Percentiles rank a stretch among this genome's conserved stretches.
phyloP scores from a whole-genome alignment of 2,329 filamentous ascomycete species.

The Fusarium redolens region DNA sequence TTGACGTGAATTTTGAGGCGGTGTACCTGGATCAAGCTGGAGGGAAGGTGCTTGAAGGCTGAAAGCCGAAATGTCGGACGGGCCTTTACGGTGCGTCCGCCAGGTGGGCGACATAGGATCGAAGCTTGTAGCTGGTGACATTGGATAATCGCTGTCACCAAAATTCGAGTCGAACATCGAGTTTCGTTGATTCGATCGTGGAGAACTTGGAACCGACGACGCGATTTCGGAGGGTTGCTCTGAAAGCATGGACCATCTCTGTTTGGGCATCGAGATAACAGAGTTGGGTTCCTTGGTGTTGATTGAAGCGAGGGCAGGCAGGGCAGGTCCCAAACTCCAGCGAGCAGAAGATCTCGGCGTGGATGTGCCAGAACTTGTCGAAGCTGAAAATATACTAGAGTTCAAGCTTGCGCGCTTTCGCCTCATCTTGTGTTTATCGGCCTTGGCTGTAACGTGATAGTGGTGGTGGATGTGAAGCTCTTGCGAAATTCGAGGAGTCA shows the following conservation, averaged over 20 bases:
- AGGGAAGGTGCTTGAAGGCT: constrained; percentile 57
- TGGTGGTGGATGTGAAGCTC: constrained; percentile 95
- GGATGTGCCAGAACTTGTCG: constrained; percentile 53
- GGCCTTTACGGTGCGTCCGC: constrained; percentile 65
- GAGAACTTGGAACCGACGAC: constrained; percentile 85
- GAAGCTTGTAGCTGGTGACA: constrained; percentile 83
- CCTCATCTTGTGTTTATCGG: constrained; percentile 71
- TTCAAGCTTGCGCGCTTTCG: constrained; percentile 77
- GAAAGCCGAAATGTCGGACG: constrained; percentile 66
- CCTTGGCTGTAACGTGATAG: constrained; percentile 78
- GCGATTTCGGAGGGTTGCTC: constrained; percentile 73
- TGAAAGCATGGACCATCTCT: constrained; percentile 69
- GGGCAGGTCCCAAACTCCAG: constrained; percentile 54
- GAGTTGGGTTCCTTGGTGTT: constrained; percentile 63
- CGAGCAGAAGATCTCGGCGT: constrained; percentile 55
- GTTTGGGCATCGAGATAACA: constrained; percentile 55
- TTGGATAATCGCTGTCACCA: constrained; percentile 72
- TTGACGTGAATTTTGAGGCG: constrained; percentile 36
- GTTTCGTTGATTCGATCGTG: constrained; percentile 76
- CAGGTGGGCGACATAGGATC: constrained; percentile 74
- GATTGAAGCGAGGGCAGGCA: constrained; percentile 56
- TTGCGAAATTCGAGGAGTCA: constrained; percentile 61
- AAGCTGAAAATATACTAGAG: constrained; percentile 70
- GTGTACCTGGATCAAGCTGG: constrained; percentile 50
- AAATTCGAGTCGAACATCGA: constrained; percentile 82